Evolutionary conservation across 2,329 filamentous ascomycete species (phyloP), one percentile per base, ranked within the genome.

Genomic region (Aspergillus sclerotialis): DNA sequence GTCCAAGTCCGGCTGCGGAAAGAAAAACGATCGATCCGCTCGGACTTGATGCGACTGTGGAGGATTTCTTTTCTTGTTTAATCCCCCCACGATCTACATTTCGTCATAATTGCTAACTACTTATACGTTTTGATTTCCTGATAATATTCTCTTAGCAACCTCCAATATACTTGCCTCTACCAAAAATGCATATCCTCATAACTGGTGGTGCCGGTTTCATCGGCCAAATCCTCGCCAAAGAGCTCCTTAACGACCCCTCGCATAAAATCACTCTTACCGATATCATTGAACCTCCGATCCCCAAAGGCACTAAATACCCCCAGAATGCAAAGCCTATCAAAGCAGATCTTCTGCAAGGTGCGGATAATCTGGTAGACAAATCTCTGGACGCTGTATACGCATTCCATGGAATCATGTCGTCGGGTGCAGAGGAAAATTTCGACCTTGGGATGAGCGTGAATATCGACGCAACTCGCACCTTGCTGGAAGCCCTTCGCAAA

Each of bases 401-500:
- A 46, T 75, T 82, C 53, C 78, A 82, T 56, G 78, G 78, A 42
- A 78, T 81, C 64, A 81, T 82, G 78, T 80, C 76, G 0, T 71
- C 72, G 9, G 76, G 75, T 5, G 73, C 75, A 11, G 77, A 81
- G 56, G 72, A 73, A 27, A 69, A 80, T 56, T 76, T 74, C 42
- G 72, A 75, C 32, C 62, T 78, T 1, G 76, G 75, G 2, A 64
- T 78, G 40, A 64, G 61, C 26, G 76, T 80, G 33, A 81, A 82
- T 53, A 66, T 81, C 31, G 72, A 80, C 44, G 74, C 72, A 26
- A 74, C 76, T 9, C 68, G 74, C 15, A 58, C 61, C 26, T 48
- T 80, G 2, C 62, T 81, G 3, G 70, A 79, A 32, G 59, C 64
- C 6, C 65, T 80, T 12, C 63, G 70, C 15, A 48, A 56, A 12